Evolutionary conservation across 2,329 filamentous ascomycete species (phyloP).

Genomic region (Colletotrichum sp.): DNA sequence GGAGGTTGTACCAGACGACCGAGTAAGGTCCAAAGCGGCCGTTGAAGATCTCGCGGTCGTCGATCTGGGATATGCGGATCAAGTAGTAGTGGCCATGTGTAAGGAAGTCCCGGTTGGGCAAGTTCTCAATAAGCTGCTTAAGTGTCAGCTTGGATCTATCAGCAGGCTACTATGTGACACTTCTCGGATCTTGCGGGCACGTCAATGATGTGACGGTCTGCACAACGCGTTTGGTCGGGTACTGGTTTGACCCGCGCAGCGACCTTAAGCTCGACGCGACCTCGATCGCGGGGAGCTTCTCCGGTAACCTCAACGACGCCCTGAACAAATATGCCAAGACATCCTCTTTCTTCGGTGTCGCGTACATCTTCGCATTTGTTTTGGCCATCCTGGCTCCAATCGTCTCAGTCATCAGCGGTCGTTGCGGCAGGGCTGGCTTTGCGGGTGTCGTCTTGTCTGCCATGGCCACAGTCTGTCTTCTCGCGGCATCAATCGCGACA

Average conservation of each 20-base stretch:
- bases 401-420: constrained; percentile 23
- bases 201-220: constrained; percentile 28
- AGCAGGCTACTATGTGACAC: constrained; percentile 32
- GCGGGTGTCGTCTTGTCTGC: constrained; percentile 23
- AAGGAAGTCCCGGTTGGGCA: constrained; percentile 93
- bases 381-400: constrained; percentile 27
- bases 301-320: constrained; percentile 25
- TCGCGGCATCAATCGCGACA: constrained; percentile 29
- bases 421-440: constrained; percentile 18
- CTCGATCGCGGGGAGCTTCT: constrained; percentile 23
- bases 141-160: constrained; percentile 19
- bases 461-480: constrained; percentile 29
- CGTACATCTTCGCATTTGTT: constrained; percentile 32
- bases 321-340: constrained; percentile 29
- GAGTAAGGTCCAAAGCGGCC: constrained; percentile 46
- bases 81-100: constrained; percentile 98
- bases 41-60: constrained; percentile 99
- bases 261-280: constrained; percentile 34
- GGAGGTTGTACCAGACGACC: constrained; percentile 47
- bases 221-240: constrained; percentile 30
- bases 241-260: constrained; percentile 33
- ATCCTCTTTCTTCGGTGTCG: constrained; percentile 31
- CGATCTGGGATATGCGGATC: constrained; percentile 97
- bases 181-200: constrained; percentile 36
- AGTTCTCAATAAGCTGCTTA: constrained; percentile 83